phyloP scores from a whole-genome alignment of 192 early-diverging fungal species.

The Paraglomus brasilianum region DNA sequence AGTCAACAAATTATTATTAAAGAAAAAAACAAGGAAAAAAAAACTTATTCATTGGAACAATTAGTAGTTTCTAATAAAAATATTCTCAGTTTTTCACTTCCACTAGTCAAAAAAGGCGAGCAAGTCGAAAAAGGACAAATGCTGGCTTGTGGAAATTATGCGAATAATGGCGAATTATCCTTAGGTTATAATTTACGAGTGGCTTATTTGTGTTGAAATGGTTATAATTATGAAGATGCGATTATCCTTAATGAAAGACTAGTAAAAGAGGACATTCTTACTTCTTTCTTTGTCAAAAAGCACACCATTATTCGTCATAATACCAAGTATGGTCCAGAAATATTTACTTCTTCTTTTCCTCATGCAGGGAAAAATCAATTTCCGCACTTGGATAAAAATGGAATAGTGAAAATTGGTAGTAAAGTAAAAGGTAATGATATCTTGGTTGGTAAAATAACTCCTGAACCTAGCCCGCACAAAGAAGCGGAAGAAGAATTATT shows the following conservation, averaged over 20 bases:
- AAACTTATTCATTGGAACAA: conserved; percentile 6
- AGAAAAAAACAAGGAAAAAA: neutral
- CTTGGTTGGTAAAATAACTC: conserved; percentile 13
- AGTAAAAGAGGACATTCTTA: conserved; percentile 20
- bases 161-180: conserved; percentile 3
- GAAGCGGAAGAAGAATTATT: conserved; percentile 11
- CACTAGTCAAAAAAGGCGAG: conserved; percentile 12
- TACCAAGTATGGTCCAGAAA: conserved; percentile 15
- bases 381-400: conserved; percentile 7
- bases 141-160: conserved; percentile 9
- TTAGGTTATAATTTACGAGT: conserved; percentile 23
- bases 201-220: conserved; percentile 12
- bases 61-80: conserved; percentile 23
- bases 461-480: neutral
- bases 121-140: conserved; percentile 18
- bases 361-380: conserved; percentile 5
- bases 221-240: conserved; percentile 22
- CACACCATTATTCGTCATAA: conserved; percentile 9
- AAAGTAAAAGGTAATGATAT: conserved; percentile 5
- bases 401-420: conserved; percentile 15
- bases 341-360: conserved; percentile 1
- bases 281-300: conserved; percentile 24
- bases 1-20: conserved; percentile 18
- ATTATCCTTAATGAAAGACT: conserved; percentile 5
- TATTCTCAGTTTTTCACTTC: conserved; percentile 12